Percentiles rank a stretch among this genome's conserved stretches.
These are phyloP conservation scores for Dendrocalamus latiflorus DNA, from an alignment of 202 grass and related monocot genomes.

Conservation along the genomic window DNA sequence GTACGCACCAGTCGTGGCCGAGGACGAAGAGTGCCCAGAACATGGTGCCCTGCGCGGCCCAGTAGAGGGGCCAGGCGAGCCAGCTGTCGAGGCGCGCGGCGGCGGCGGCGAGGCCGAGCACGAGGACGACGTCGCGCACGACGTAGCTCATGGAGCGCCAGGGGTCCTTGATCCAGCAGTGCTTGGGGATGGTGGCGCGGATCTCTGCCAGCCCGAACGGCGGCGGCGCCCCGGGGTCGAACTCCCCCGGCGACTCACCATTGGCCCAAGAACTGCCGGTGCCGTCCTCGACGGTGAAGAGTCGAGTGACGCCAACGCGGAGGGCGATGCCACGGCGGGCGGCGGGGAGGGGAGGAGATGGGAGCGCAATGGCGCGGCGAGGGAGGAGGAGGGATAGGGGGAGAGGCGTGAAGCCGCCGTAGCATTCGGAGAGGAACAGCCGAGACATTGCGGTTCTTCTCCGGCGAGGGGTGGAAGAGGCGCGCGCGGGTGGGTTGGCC, in stretches of 20 bases:
- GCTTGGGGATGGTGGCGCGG: conserved; percentile 87
- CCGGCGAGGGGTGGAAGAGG: no score
- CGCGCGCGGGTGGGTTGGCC: no score
- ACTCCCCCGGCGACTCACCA: conserved; percentile 1
- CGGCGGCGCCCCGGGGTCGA: conserved; percentile 69
- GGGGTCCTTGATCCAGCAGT: conserved; percentile 91
- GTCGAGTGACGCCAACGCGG: conserved; percentile 32
- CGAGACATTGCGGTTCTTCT: conserved; percentile 36
- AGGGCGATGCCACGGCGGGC: conserved; percentile 33
- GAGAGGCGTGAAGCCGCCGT: conserved; percentile 42
- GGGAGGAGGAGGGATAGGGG: conserved; percentile 10
- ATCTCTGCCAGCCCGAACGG: conserved; percentile 85
- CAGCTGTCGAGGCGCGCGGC: conserved; percentile 57
- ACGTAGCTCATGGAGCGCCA: conserved; percentile 92
- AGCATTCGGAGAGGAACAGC: conserved; percentile 52
- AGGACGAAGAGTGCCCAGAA: conserved; percentile 85
- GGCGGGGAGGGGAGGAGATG: background rate
- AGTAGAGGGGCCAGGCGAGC: conserved; percentile 64
- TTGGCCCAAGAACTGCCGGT: background rate
- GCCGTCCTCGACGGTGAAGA: background rate
- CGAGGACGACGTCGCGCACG: conserved; percentile 58
- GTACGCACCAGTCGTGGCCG: conserved; percentile 58
- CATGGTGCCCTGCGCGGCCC: conserved; percentile 80
- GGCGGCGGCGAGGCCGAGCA: conserved; percentile 73
- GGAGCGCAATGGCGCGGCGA: conserved; percentile 34